A percentile compares a stretch with the other conserved stretches of the same genome.
These are phyloP conservation scores for Magnusiomyces suaveolens DNA, from an alignment of 1,139 yeast genomes.

Conservation along the genomic window DNA sequence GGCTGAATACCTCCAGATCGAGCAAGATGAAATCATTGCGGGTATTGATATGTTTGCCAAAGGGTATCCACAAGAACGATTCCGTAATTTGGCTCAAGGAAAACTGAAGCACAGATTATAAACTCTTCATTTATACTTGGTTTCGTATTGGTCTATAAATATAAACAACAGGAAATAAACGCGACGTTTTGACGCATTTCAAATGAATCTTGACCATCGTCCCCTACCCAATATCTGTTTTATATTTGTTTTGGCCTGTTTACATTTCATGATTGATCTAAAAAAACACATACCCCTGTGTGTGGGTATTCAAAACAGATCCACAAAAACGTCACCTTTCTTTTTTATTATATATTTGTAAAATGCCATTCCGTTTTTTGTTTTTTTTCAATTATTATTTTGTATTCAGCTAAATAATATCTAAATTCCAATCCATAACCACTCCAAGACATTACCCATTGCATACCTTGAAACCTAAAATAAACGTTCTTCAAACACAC, in stretches of 20 bases:
- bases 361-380: no score
- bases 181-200: neutral
- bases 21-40: constrained; percentile 54
- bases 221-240: neutral
- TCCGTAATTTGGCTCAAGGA: constrained; percentile 46
- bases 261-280: no score
- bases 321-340: no score
- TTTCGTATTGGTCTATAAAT: neutral
- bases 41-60: constrained; percentile 65
- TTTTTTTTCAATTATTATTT: no score
- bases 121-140: neutral
- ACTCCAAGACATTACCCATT: no score
- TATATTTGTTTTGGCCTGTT: no score
- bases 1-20: constrained; percentile 40
- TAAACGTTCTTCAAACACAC: neutral
- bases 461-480: no score
- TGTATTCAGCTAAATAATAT: no score
- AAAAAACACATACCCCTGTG: no score
- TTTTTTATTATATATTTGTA: no score
- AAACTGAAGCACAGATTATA: constrained; percentile 54
- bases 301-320: no score
- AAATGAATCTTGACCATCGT: neutral
- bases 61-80: constrained; percentile 67
- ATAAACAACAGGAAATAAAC: neutral
- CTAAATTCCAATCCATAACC: no score